phyloP scores from a whole-genome alignment of 176 grass and related monocot species.

The Saccharum spontaneum region DNA sequence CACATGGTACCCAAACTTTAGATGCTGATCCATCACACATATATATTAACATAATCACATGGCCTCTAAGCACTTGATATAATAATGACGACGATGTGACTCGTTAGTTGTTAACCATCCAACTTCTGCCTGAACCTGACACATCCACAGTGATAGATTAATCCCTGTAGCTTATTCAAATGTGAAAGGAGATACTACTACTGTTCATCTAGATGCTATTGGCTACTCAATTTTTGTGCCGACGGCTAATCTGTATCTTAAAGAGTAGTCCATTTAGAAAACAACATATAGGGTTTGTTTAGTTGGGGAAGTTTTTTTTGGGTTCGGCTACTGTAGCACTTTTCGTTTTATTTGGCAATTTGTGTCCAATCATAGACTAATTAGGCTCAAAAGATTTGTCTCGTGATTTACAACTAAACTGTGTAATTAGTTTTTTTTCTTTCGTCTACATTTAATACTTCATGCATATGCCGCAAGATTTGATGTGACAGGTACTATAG shows the following conservation, averaged over 20 bases:
- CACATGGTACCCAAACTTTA: conserved; percentile 29
- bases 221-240: not conserved
- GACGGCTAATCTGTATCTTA: not conserved
- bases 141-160: conserved; percentile 8
- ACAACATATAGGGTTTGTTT: not conserved
- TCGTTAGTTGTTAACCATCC: conserved; percentile 7
- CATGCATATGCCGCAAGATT: too few relatives aligned
- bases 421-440: too few relatives aligned
- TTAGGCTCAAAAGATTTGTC: too few relatives aligned
- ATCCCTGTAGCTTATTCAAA: conserved; percentile 14
- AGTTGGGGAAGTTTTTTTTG: too few relatives aligned
- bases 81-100: conserved; percentile 37
- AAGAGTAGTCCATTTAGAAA: not conserved
- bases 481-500: too few relatives aligned
- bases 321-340: too few relatives aligned
- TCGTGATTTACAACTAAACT: too few relatives aligned
- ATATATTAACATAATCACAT: conserved; percentile 35
- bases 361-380: too few relatives aligned
- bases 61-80: conserved; percentile 17
- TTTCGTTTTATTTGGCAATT: too few relatives aligned
- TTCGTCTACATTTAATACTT: too few relatives aligned
- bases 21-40: conserved; percentile 6
- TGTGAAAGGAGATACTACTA: not conserved
- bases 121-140: conserved; percentile 5
- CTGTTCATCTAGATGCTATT: not conserved